Percentiles rank a stretch among this genome's conserved stretches.
Evolutionary conservation across 1,139 yeast species (phyloP).

Genomic region (Suhomyces bolitotheri): DNA sequence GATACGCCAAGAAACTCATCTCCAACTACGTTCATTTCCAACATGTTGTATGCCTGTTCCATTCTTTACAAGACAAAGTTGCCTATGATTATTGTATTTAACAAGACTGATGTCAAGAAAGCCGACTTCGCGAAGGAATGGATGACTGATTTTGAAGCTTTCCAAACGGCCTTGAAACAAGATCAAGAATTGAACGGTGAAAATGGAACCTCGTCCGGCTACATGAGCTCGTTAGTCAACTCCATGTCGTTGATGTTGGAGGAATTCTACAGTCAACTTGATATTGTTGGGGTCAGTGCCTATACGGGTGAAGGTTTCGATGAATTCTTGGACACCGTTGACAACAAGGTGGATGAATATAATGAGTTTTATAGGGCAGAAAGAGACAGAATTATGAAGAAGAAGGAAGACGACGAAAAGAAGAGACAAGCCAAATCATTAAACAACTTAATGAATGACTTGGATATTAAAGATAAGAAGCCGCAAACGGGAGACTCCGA

Average conservation of each 20-base stretch:
- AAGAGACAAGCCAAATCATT: constrained; percentile 71
- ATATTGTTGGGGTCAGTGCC: constrained; percentile 87
- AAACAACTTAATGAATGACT: constrained; percentile 74
- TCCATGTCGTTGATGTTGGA: constrained; percentile 96
- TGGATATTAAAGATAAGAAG: constrained; percentile 57
- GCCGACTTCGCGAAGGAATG: constrained; percentile 91
- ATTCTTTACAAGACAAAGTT: constrained; percentile 92
- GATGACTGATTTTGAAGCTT: constrained; percentile 96
- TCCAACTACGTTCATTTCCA: constrained; percentile 96
- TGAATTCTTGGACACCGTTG: constrained; percentile 81
- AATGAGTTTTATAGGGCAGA: constrained; percentile 81
- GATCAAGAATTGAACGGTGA: constrained; percentile 66
- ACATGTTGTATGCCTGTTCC: constrained; percentile 97
- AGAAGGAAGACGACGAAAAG: constrained; percentile 76
- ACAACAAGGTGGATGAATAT: constrained; percentile 84
- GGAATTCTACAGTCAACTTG: constrained; percentile 91
- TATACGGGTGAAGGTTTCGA: constrained; percentile 94
- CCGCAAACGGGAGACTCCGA: constrained; percentile 49
- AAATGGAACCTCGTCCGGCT: constrained; percentile 78
- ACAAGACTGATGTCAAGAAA: constrained; percentile 86
- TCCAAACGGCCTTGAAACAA: constrained; percentile 72
- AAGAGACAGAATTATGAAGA: constrained; percentile 75
- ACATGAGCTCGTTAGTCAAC: constrained; percentile 90
- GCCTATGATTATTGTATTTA: constrained; percentile 96
- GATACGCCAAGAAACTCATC: constrained; percentile 94